Evolutionary conservation across 2,329 filamentous ascomycete species (phyloP), one percentile per base, ranked within the genome.

Genomic region (Ceratocystis cubensis): DNA sequence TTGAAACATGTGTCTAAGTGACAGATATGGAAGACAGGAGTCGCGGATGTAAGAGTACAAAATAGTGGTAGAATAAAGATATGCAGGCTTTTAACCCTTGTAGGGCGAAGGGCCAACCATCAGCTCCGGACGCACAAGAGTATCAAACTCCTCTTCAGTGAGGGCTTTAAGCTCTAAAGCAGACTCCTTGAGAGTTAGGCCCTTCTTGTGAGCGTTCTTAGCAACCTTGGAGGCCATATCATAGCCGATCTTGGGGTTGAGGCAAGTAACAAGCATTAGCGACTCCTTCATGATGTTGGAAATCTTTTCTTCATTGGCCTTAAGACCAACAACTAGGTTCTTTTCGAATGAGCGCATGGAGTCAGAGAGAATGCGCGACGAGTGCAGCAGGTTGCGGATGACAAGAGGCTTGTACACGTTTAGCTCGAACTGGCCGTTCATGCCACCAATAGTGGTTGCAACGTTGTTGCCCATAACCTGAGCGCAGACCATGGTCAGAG

Each of bases 131-230:
- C 86, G 86, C 71, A 99, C 94, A 70, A 95, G 82, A 71, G 84
- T 82, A 77, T 96, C 91, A 74, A 97, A 97, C 75, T 96, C 92
- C 73, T 89, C 89, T 74, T 87, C 86, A 70, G 86, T 93, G 71
- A 97, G 80, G 59, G 91, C 93, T 71, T 96, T 84, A 71, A 99
- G 84, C 81, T 97, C 90, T 82, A 97, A 86, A 22, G 94, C 93
- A 73, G 88, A 93, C 79, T 96, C 80, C 82, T 96, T 96, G 68
- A 99, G 84, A 28, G 91, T 96, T 64, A 93, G 79, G 44, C 91
- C 91, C 85, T 97, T 97, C 85, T 96, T 96, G 81, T 99, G 94
- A 17, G 94, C 94, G 75, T 99, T 95, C 87, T 96, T 96, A 74
- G 92, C 92, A 28, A 96, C 92, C 82, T 96, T 96, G 78, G 87